Base-by-base conservation (phyloP, 345 rosid genomes). In the Firmiana major region DNA sequence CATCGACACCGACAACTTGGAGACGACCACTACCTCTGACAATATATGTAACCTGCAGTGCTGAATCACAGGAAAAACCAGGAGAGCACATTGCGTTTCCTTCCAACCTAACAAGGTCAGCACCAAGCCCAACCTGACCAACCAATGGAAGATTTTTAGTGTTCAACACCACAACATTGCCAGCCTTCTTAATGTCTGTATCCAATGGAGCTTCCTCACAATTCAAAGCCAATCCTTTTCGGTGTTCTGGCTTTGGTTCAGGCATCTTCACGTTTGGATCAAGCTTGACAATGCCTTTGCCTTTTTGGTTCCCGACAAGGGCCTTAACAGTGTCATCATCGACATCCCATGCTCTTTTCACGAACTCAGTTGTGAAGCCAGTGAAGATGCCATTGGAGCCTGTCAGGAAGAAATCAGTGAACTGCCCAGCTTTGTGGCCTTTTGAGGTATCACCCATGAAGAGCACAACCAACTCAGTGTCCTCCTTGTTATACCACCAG, bases 41-140 rank as follows among this genome's bases (percentile, higher is more conserved):
- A 79, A 94, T 84, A 60, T 91, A 91, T 16, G 97, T 94, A 34
- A 94, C 97, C 71, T 94, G 98, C 71, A 90, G 63, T 3, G 94
- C 99, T 2, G 98, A 93, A 81, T 94, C 98, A 78, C 97, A 93
- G 0, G 98, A 95, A 51, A 95, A 93, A 0, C 99, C 99, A 66
- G 98, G 99, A 63, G 99, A 95, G 80, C 99, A 93, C 99, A 93
- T 93, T 0, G 98, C 97, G 6, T 88, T 80, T 0, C 89, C 88
- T 60, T 95, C 94, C 19, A 95, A 75, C 76, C 88, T 89, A 13
- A 93, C 97, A 40, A 95, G 97, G 75, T 93, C 98, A 63, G 97
- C 97, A 19, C 99, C 99, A 9, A 92, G 85, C 7, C 99, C 98
- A 45, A 92, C 88, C 80, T 95, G 88, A 64, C 91, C 96, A 21